Conservation (phyloP, 2,329 filamentous ascomycete genomes). For the Claviceps pazoutovae region DNA sequence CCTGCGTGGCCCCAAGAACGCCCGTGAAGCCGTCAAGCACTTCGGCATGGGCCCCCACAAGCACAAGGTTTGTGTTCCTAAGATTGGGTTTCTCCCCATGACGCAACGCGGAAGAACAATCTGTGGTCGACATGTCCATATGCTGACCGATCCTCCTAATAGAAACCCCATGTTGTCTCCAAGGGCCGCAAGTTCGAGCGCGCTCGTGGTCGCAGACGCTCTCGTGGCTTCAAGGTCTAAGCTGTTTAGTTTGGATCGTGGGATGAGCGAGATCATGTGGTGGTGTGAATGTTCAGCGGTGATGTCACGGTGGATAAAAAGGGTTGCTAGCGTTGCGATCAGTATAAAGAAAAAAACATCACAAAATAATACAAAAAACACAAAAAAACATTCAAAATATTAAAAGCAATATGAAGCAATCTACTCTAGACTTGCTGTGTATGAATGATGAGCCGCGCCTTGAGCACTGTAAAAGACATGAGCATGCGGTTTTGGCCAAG, state of each 20-base stretch:
- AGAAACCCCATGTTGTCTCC: slow-evolving; percentile 95
- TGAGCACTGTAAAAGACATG: no score
- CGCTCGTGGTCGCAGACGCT: slow-evolving; percentile 96
- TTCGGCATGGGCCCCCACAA: slow-evolving; percentile 97
- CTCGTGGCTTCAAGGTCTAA: slow-evolving; percentile 99
- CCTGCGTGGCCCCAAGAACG: slow-evolving; percentile 95
- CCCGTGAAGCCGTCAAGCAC: slow-evolving; percentile 96
- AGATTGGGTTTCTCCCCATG: background rate
- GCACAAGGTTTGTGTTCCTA: slow-evolving; percentile 59
- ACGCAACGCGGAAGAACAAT: background rate
- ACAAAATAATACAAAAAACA: no score
- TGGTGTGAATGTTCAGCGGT: slow-evolving; percentile 3
- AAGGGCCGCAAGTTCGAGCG: slow-evolving; percentile 99
- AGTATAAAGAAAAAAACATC: slow-evolving; percentile 5
- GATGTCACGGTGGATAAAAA: slow-evolving; percentile 11
- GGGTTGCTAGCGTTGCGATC: slow-evolving; percentile 17
- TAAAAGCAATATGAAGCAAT: no score
- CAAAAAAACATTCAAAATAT: no score
- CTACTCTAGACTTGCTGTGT: no score
- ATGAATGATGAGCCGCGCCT: no score
- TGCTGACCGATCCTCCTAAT: slow-evolving; percentile 7
- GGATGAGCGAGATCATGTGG: background rate
- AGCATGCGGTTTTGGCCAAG: no score
- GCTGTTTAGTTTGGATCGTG: slow-evolving; percentile 18
- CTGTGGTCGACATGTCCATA: no score